A percentile compares a stretch with the other conserved stretches of the same genome.
Conservation (phyloP, 2,329 filamentous ascomycete species). For the Fragosphaeria purpurea region DNA sequence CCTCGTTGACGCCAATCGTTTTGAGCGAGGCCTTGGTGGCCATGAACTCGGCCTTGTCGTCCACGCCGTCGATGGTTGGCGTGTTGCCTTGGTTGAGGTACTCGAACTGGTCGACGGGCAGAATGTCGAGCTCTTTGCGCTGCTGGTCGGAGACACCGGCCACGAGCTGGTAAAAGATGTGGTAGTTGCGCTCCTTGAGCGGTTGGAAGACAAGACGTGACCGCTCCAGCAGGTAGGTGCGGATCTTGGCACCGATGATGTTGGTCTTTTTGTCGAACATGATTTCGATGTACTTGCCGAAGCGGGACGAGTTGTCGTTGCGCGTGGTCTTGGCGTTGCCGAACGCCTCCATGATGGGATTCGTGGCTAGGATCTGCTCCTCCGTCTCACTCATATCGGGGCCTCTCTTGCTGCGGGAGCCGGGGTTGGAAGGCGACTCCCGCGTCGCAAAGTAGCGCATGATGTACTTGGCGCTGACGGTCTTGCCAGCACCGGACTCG, state of each 20-base stretch:
- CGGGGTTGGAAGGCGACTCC: slow-evolving; percentile 82
- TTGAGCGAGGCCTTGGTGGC: slow-evolving; percentile 77
- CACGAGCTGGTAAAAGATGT: slow-evolving; percentile 96
- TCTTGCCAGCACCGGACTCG: slow-evolving; percentile 97
- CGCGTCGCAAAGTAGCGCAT: slow-evolving; percentile 99
- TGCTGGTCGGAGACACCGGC: slow-evolving; percentile 82
- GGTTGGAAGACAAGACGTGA: slow-evolving; percentile 96
- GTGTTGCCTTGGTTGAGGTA: slow-evolving; percentile 94
- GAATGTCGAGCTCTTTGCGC: slow-evolving; percentile 66
- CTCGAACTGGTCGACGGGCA: slow-evolving; percentile 82
- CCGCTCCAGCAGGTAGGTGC: slow-evolving; percentile 89
- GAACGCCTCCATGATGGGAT: slow-evolving; percentile 99
- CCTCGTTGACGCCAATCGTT: slow-evolving; percentile 71
- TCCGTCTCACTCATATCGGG: slow-evolving; percentile 94
- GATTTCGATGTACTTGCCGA: slow-evolving; percentile 99
- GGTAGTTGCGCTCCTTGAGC: slow-evolving; percentile 95
- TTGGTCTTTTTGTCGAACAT: slow-evolving; percentile 95
- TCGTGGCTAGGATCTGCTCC: slow-evolving; percentile 95
- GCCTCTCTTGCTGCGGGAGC: slow-evolving; percentile 64
- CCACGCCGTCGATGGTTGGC: slow-evolving; percentile 84
- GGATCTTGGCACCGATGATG: slow-evolving; percentile 95
- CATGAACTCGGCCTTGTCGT: slow-evolving; percentile 88
- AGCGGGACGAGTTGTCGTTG: slow-evolving; percentile 98
- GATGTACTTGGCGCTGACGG: slow-evolving; percentile 98
- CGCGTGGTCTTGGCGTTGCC: slow-evolving; percentile 99